These are phyloP conservation scores for Yueomyces sp. DNA, from an alignment of 805 yeast genomes.

Conservation along the genomic window DNA sequence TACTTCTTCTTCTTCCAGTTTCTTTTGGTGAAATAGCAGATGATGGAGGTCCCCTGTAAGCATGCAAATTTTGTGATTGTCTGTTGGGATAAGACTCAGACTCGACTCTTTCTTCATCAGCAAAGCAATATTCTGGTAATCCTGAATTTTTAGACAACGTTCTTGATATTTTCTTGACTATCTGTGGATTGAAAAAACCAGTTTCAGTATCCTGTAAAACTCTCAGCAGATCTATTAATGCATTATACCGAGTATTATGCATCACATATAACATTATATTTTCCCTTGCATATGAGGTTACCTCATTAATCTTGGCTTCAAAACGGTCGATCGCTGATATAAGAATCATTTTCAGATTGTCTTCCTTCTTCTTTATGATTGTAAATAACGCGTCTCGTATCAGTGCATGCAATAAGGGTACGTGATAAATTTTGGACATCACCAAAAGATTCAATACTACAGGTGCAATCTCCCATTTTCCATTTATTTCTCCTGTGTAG, in stretches of 20 bases:
- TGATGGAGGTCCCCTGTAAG: neutral
- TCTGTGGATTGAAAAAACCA: slow-evolving; percentile 28
- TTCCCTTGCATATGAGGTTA: slow-evolving; percentile 9
- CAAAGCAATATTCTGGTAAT: no score
- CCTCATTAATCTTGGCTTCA: neutral
- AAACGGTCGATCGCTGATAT: slow-evolving; percentile 9
- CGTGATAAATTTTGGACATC: slow-evolving; percentile 50
- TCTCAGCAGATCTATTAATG: slow-evolving; percentile 38
- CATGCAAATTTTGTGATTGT: neutral
- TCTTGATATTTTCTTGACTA: neutral
- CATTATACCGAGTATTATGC: slow-evolving; percentile 18
- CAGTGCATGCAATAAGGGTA: slow-evolving; percentile 58
- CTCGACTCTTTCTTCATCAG: neutral
- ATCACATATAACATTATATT: slow-evolving; percentile 12
- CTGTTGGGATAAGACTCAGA: neutral
- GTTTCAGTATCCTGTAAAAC: slow-evolving; percentile 50
- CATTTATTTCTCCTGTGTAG: slow-evolving; percentile 69
- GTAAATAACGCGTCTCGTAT: slow-evolving; percentile 58
- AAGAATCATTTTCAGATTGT: slow-evolving; percentile 14
- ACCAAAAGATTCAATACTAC: slow-evolving; percentile 51
- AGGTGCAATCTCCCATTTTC: slow-evolving; percentile 60
- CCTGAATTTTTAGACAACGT: neutral
- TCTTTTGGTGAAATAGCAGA: neutral
- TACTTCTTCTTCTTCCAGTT: neutral
- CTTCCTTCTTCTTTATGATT: slow-evolving; percentile 55